Percentiles rank a stretch among this genome's conserved stretches.
phyloP scores from a whole-genome alignment of 768 basidiomycete species.

The Lactarius akahatsu region DNA sequence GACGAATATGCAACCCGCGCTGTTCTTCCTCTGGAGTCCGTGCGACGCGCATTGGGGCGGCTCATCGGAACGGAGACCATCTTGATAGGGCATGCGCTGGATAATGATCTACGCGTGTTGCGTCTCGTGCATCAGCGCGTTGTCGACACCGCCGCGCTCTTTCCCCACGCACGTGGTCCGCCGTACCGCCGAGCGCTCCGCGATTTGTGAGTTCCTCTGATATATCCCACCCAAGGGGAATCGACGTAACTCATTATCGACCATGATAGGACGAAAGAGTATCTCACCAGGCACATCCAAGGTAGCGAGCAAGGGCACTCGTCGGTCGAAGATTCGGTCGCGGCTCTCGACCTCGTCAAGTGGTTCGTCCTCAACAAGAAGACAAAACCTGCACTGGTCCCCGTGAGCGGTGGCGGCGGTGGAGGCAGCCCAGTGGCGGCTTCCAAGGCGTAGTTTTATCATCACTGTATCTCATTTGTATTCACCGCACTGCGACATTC shows the following conservation, averaged over 20 bases:
- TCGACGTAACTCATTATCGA: not conserved
- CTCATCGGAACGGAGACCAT: conserved; percentile 81
- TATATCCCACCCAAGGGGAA: not conserved
- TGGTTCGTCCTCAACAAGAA: conserved; percentile 72
- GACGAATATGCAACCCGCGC: conserved; percentile 57
- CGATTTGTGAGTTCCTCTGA: conserved; percentile 59
- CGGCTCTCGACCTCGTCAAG: conserved; percentile 84
- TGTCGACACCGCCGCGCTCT: conserved; percentile 85
- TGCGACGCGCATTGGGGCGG: conserved; percentile 65
- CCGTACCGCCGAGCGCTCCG: conserved; percentile 78
- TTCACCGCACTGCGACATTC: not conserved
- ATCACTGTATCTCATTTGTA: not conserved
- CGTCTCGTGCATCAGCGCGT: conserved; percentile 82
- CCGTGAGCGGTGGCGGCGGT: not conserved
- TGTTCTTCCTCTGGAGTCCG: conserved; percentile 58
- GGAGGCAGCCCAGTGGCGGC: not conserved
- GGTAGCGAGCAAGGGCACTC: conserved; percentile 82
- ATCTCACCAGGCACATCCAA: conserved; percentile 80
- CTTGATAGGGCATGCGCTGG: conserved; percentile 86
- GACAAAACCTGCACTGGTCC: conserved; percentile 34
- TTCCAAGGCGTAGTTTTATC: conserved; percentile 7
- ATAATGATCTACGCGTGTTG: conserved; percentile 91
- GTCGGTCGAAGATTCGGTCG: conserved; percentile 84
- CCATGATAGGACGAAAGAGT: conserved; percentile 69
- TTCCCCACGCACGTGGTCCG: conserved; percentile 77